Conservation (phyloP, 352 stramenopile species). For the Phytophthora citricola region DNA sequence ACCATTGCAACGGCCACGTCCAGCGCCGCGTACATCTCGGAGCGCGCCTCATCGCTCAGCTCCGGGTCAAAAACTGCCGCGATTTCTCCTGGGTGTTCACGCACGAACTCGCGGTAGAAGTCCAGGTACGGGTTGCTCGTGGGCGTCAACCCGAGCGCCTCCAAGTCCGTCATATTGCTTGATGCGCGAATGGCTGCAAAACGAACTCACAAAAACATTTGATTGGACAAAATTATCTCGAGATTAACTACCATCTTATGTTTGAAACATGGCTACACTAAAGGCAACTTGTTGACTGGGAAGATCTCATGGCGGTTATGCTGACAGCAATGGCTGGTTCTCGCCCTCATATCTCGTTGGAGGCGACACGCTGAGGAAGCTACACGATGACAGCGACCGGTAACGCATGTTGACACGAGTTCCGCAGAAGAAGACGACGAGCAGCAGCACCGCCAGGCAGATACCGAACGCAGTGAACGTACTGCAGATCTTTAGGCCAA, state of each 20-base stretch:
- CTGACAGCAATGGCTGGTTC: conserved; percentile 56
- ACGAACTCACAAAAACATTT: neutral
- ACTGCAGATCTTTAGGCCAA: conserved; percentile 77
- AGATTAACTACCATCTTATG: conserved; percentile 23
- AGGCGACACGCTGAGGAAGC: conserved; percentile 73
- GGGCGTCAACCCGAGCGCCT: conserved; percentile 54
- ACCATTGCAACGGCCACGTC: conserved; percentile 87
- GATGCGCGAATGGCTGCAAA: conserved; percentile 23
- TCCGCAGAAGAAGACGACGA: conserved; percentile 84
- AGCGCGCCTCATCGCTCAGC: conserved; percentile 70
- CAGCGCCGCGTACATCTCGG: conserved; percentile 73
- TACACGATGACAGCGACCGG: conserved; percentile 76
- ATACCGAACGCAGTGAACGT: conserved; percentile 84
- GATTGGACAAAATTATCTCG: conserved; percentile 33
- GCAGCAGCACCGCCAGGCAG: conserved; percentile 71
- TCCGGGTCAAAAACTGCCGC: conserved; percentile 76
- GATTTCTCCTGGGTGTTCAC: conserved; percentile 62
- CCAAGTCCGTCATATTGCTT: conserved; percentile 26
- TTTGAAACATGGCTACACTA: conserved; percentile 33
- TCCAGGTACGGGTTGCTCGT: conserved; percentile 87
- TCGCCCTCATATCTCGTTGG: conserved; percentile 61
- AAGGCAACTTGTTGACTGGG: conserved; percentile 6
- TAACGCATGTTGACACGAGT: conserved; percentile 82
- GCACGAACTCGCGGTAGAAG: conserved; percentile 76
- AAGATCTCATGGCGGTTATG: conserved; percentile 6